A percentile compares a stretch with the other conserved stretches of the same genome.
These are phyloP conservation scores for Talaromyces rugulosus DNA, from an alignment of 2,329 filamentous ascomycete species.

Conservation along the genomic window DNA sequence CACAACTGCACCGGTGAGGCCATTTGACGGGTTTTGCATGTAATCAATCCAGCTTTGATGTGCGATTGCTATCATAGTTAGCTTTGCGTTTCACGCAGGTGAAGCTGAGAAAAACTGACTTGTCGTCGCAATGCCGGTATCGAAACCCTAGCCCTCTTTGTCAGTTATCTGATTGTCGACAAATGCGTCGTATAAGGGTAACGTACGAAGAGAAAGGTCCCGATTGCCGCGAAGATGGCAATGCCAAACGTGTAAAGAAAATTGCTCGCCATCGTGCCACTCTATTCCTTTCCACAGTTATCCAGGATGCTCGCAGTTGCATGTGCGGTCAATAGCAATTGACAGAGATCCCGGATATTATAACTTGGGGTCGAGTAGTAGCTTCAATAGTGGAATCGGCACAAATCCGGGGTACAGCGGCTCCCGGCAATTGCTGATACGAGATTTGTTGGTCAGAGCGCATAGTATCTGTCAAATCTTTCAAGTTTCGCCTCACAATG, in stretches of 20 bases:
- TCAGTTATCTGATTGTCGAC: slow-evolving; percentile 8
- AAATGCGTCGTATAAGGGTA: background rate
- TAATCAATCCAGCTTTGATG: slow-evolving; percentile 58
- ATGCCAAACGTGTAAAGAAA: slow-evolving; percentile 48
- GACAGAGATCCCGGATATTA: background rate
- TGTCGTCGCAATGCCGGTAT: slow-evolving; percentile 58
- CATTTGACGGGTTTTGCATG: slow-evolving; percentile 53
- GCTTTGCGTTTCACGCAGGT: background rate
- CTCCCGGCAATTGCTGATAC: background rate
- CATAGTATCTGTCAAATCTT: background rate
- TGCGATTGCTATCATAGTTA: slow-evolving; percentile 45
- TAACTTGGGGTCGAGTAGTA: background rate
- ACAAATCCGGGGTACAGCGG: background rate
- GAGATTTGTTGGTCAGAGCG: background rate
- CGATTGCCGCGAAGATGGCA: slow-evolving; percentile 55
- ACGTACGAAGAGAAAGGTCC: slow-evolving; percentile 56
- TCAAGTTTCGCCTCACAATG: background rate
- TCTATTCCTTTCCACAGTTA: background rate
- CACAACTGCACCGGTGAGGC: slow-evolving; percentile 53
- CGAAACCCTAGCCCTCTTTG: slow-evolving; percentile 46
- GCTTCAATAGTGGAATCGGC: background rate
- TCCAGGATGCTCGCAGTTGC: background rate
- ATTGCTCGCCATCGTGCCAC: slow-evolving; percentile 3
- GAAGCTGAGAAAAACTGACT: slow-evolving; percentile 33
- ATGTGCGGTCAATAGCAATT: background rate